Conservation (phyloP, 768 basidiomycete species). For the Leccinellum luteum region DNA sequence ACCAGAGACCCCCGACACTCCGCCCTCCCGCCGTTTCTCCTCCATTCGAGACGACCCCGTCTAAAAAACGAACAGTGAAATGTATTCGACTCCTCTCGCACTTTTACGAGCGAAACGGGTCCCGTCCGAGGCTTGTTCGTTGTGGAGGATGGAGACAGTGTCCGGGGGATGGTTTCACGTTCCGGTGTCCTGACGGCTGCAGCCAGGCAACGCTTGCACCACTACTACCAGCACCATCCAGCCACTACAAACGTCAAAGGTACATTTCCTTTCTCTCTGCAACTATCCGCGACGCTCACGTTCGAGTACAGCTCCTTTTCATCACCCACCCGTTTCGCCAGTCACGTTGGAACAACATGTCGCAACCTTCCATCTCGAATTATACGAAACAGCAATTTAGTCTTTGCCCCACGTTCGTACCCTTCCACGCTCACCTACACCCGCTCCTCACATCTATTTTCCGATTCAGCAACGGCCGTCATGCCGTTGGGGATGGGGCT, state of each 20-base stretch:
- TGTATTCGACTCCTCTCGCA: neutral
- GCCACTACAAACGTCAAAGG: conserved; percentile 6
- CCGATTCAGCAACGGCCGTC: conserved; percentile 81
- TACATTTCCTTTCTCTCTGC: neutral
- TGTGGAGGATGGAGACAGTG: neutral
- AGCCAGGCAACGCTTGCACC: conserved; percentile 8
- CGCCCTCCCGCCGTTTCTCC: conserved; percentile 8
- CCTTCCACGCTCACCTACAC: neutral
- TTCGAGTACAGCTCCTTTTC: neutral
- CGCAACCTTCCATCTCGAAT: conserved; percentile 70
- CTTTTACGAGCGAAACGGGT: neutral
- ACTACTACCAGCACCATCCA: conserved; percentile 12
- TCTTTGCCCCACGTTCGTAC: conserved; percentile 88
- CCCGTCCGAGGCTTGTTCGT: neutral
- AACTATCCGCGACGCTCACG: neutral
- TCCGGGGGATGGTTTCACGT: conserved; percentile 16
- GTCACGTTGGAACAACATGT: conserved; percentile 89
- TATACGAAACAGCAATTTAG: conserved; percentile 77
- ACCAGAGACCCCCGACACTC: conserved; percentile 21
- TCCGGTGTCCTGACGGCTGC: neutral
- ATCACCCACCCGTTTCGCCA: conserved; percentile 12
- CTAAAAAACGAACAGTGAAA: no score
- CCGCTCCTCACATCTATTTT: conserved; percentile 14
- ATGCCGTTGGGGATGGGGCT: conserved; percentile 98
- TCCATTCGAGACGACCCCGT: neutral